Conservation (phyloP, 73 alveolate genomes). For the Diophrys appendiculata region DNA sequence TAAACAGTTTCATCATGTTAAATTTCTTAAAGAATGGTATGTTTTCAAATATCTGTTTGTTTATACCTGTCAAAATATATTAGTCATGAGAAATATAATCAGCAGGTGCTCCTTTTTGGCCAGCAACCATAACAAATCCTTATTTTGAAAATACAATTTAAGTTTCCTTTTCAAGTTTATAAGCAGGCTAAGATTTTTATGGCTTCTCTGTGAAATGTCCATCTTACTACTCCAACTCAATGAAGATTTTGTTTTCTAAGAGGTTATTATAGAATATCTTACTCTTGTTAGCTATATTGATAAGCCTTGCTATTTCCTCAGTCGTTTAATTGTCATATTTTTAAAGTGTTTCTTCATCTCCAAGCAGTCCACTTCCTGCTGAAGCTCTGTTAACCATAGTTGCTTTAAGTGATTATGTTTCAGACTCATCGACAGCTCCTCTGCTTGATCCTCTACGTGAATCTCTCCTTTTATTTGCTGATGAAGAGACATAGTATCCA, state of each 20-base stretch:
- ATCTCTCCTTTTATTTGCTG: not conserved
- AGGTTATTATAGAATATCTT: not conserved
- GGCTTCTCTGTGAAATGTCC: conserved; percentile 31
- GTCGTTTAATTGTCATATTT: not conserved
- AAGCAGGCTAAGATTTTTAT: conserved; percentile 36
- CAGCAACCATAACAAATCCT: conserved; percentile 64
- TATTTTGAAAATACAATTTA: conserved; percentile 49
- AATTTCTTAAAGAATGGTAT: conserved; percentile 61
- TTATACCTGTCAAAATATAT: conserved; percentile 47
- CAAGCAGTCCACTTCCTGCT: not conserved
- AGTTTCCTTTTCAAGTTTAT: conserved; percentile 49
- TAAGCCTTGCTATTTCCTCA: not conserved
- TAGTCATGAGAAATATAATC: conserved; percentile 65
- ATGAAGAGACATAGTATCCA: not conserved
- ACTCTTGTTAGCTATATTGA: conserved; percentile 52
- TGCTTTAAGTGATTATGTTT: not conserved
- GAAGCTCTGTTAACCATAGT: not conserved
- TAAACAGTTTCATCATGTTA: conserved; percentile 40
- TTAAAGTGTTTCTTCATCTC: not conserved
- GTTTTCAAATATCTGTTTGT: conserved; percentile 27
- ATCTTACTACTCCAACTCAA: conserved; percentile 32
- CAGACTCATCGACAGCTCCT: not conserved
- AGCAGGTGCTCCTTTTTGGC: conserved; percentile 49
- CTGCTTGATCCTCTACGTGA: not conserved
- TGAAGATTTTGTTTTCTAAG: conserved; percentile 53